phyloP scores from a whole-genome alignment of 1,139 yeast genomes.

The Meyerozyma elateridarum region DNA sequence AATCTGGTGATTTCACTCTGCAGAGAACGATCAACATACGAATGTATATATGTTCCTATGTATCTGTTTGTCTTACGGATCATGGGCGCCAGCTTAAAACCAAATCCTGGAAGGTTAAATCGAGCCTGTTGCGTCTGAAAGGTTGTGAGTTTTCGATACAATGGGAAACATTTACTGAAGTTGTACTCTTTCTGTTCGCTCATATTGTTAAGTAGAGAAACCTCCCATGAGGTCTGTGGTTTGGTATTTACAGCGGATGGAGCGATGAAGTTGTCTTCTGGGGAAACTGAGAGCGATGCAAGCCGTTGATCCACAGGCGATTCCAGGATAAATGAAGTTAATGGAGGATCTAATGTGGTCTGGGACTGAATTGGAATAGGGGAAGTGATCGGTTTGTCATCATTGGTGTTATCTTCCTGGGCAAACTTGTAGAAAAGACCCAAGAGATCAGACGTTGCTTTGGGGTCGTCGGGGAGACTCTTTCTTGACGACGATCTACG shows the following conservation, averaged over 20 bases:
- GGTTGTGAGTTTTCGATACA: constrained; percentile 63
- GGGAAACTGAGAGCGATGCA: constrained; percentile 7
- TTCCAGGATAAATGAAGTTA: too few species aligned
- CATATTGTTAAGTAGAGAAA: constrained; percentile 20
- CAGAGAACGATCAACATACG: constrained; percentile 23
- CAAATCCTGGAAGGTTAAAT: constrained; percentile 25
- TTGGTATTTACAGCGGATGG: background rate
- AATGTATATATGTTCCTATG: constrained; percentile 61
- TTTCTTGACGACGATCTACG: constrained; percentile 10
- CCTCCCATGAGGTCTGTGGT: constrained; percentile 16
- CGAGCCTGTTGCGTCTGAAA: constrained; percentile 60
- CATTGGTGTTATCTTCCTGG: constrained; percentile 28
- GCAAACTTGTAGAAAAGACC: constrained; percentile 40
- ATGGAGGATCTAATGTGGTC: constrained; percentile 1
- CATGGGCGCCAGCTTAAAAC: constrained; percentile 29
- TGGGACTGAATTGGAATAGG: constrained; percentile 2
- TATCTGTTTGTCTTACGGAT: constrained; percentile 40
- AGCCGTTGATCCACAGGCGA: constrained; percentile 3
- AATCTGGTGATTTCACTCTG: constrained; percentile 53
- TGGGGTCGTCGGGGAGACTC: constrained; percentile 9
- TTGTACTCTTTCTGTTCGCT: constrained; percentile 54
- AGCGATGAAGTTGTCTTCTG: constrained; percentile 5
- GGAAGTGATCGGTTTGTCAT: constrained; percentile 1
- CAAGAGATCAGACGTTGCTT: constrained; percentile 33
- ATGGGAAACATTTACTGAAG: constrained; percentile 79